These are phyloP conservation scores for Comarum palustre DNA, from an alignment of 306 rosid genomes.

Conservation along the genomic window DNA sequence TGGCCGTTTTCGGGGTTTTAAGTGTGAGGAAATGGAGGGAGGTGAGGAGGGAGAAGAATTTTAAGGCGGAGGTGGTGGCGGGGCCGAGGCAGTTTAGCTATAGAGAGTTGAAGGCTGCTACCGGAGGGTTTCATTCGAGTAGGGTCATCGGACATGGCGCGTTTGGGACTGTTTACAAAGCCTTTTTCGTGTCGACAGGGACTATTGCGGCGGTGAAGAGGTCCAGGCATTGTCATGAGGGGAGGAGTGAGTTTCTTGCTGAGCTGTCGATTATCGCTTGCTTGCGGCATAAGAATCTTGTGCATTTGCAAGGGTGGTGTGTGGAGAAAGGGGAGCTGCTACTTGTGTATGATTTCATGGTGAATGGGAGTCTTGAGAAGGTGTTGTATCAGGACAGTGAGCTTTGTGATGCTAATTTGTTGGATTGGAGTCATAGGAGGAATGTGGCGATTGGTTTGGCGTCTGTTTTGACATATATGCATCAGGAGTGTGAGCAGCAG, in stretches of 20 bases:
- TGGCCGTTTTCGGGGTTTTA: slow-evolving; percentile 45
- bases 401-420: slow-evolving; percentile 5
- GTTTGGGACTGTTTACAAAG: slow-evolving; percentile 82
- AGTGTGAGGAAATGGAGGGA: slow-evolving; percentile 44
- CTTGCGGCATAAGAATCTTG: slow-evolving; percentile 75
- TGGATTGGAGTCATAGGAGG: slow-evolving; percentile 56
- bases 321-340: slow-evolving; percentile 67
- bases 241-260: slow-evolving; percentile 48
- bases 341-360: slow-evolving; percentile 78
- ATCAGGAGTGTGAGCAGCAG: slow-evolving; percentile 74
- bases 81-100: slow-evolving; percentile 69
- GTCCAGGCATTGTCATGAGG: slow-evolving; percentile 50
- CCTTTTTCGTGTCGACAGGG: slow-evolving; percentile 43
- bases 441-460: slow-evolving; percentile 70
- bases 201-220: slow-evolving; percentile 58
- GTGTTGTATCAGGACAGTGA: slow-evolving; percentile 48
- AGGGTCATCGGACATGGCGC: slow-evolving; percentile 76
- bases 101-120: slow-evolving; percentile 58
- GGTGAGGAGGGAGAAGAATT: slow-evolving; percentile 28
- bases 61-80: slow-evolving; percentile 44
- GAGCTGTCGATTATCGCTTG: slow-evolving; percentile 66
- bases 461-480: slow-evolving; percentile 66
- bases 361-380: slow-evolving; percentile 53
- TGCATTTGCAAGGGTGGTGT: slow-evolving; percentile 88
- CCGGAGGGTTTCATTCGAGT: slow-evolving; percentile 67